phyloP scores from a whole-genome alignment of 2,329 filamentous ascomycete genomes.

The Chrysosporium keratinophilum region DNA sequence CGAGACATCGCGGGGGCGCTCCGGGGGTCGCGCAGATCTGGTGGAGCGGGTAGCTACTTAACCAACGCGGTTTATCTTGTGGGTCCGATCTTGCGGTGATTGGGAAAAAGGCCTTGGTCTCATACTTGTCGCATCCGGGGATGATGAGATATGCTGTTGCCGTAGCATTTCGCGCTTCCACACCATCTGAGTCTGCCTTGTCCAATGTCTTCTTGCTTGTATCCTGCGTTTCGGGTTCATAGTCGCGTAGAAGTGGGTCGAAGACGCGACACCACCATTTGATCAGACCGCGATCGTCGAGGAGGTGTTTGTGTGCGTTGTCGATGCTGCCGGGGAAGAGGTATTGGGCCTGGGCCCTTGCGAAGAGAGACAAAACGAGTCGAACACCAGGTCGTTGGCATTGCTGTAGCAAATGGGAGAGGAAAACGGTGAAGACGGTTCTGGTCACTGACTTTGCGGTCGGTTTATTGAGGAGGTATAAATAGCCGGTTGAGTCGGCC shows the following conservation, averaged over 20 bases:
- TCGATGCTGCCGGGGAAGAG: conserved; percentile 87
- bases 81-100: conserved; percentile 34
- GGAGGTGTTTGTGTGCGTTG: conserved; percentile 74
- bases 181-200: conserved; percentile 17
- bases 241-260: conserved; percentile 57
- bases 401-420: conserved; percentile 61
- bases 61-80: conserved; percentile 36
- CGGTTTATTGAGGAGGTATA: conserved; percentile 53
- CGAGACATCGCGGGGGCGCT: conserved; percentile 69
- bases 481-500: conserved; percentile 87
- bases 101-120: conserved; percentile 71
- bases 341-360: conserved; percentile 83
- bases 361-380: conserved; percentile 79
- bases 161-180: conserved; percentile 32
- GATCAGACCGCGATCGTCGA: conserved; percentile 81
- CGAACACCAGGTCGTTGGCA: conserved; percentile 55
- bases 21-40: conserved; percentile 59
- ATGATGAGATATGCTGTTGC: conserved; percentile 75
- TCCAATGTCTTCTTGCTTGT: conserved; percentile 23
- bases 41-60: conserved; percentile 59
- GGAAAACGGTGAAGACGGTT: conserved; percentile 61
- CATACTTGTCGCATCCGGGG: conserved; percentile 72
- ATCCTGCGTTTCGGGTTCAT: conserved; percentile 32
- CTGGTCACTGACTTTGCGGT: conserved; percentile 58
- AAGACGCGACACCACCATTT: conserved; percentile 93